Conservation (phyloP, 2,329 filamentous ascomycete genomes). For the Didymellaceae sp. region DNA sequence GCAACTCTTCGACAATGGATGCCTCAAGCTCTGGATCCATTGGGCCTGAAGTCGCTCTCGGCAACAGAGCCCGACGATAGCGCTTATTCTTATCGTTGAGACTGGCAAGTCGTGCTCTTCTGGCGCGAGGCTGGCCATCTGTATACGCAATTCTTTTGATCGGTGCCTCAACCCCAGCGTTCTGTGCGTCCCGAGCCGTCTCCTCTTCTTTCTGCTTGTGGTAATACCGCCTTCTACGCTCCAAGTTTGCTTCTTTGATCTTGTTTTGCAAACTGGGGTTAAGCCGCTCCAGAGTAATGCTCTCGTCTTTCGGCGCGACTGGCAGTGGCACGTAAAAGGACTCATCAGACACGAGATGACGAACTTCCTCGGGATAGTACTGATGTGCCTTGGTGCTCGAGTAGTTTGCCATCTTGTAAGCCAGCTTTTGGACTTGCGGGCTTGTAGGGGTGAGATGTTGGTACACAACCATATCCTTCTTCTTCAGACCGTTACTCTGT, state of each 20-base stretch:
- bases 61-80: slow-evolving; percentile 24
- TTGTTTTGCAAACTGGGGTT: slow-evolving; percentile 30
- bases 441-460: slow-evolving; percentile 55
- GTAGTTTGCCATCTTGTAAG: slow-evolving; percentile 57
- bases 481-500: slow-evolving; percentile 46
- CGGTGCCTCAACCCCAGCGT: slow-evolving; percentile 27
- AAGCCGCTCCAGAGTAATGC: slow-evolving; percentile 31
- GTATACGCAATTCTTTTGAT: slow-evolving; percentile 14
- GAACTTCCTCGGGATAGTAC: slow-evolving; percentile 43
- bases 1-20: slow-evolving; percentile 5
- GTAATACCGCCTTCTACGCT: slow-evolving; percentile 20
- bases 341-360: slow-evolving; percentile 32
- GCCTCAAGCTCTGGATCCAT: slow-evolving; percentile 21
- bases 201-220: slow-evolving; percentile 28
- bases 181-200: slow-evolving; percentile 27
- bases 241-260: slow-evolving; percentile 26
- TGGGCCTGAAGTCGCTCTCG: slow-evolving; percentile 1
- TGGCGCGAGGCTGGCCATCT: slow-evolving; percentile 18
- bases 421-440: slow-evolving; percentile 56
- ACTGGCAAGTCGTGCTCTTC: slow-evolving; percentile 34
- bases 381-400: slow-evolving; percentile 38
- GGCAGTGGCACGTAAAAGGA: slow-evolving; percentile 25
- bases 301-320: slow-evolving; percentile 37
- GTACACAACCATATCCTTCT: slow-evolving; percentile 58
- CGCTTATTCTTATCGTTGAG: slow-evolving; percentile 35